Conservation (phyloP, 441 rosid genomes). For the Croton laevigatus region DNA sequence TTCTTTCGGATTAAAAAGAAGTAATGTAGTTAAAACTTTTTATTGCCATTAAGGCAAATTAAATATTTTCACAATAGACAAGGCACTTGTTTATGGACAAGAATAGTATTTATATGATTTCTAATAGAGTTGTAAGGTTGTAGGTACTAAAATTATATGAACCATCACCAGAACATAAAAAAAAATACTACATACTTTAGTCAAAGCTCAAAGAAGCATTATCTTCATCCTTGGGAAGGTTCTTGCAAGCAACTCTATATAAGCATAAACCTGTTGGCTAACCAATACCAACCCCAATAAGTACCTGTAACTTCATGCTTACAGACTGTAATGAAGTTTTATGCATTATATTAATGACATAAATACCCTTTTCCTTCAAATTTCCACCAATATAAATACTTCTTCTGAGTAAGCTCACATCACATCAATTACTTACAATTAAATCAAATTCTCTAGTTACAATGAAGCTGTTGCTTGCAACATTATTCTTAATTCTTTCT, state of each 20-base stretch:
- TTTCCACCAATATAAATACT: constrained; percentile 21
- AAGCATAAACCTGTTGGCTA: not conserved
- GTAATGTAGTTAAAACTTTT: no score
- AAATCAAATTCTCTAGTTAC: not conserved
- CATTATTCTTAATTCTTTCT: constrained; percentile 25
- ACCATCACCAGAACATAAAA: no score
- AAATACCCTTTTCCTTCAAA: not conserved
- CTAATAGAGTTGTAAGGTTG: no score
- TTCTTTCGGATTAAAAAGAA: no score
- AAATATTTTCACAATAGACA: no score
- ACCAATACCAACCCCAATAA: constrained; percentile 4
- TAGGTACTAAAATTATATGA: no score
- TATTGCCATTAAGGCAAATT: no score
- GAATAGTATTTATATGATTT: no score
- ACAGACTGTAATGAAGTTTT: constrained; percentile 24
- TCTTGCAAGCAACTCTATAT: not conserved
- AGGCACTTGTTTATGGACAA: no score
- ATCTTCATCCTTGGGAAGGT: not conserved
- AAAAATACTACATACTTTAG: no score
- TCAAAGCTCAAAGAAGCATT: not conserved
- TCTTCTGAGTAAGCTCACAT: no score
- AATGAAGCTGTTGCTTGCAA: constrained; percentile 29
- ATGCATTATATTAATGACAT: not conserved
- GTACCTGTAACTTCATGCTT: not conserved
- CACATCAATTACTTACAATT: no score